Evolutionary conservation across 495 filamentous ascomycete genomes (phyloP), one percentile per base, ranked within the genome.

Genomic region (Hypomontagnella monticulosa): DNA sequence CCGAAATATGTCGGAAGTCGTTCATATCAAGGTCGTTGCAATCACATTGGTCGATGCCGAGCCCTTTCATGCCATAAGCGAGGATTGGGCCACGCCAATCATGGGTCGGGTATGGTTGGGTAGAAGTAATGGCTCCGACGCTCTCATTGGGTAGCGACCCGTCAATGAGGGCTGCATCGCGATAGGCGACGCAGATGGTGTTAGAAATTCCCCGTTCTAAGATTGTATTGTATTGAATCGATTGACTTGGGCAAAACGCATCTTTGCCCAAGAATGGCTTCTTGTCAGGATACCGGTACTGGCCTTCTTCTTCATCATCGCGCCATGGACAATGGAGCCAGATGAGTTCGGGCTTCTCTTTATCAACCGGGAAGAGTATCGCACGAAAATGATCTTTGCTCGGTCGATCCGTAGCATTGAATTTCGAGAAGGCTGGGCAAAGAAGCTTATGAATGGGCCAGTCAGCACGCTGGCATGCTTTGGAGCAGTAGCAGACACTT

Each of bases 391-490:
- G 52, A 12, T 50, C 18, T 33, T 50, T 15, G 55, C 50, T 11
- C 51, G 47, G 47, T 48, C 61, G 3, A 62, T 66, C 52, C 58
- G 64, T 32, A 42, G 20, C 16, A 16, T 58, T 40, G 60, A 62
- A 63, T 27, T 64, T 51, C 30, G 53, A 12, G 47, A 72, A 71
- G 2, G 63, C 16, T 11, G 49, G 8, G 20, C 75, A 77, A 40
- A 77, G 73, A 3, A 76, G 49, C 23, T 71, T 73, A 53, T 77
- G 75, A 1, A 60, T 47, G 33, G 61, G 53, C 73, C 70, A 74
- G 57, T 78, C 75, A 18, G 27, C 43, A 9, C 57, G 48, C 34
- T 74, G 73, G 34, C 71, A 77, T 46, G 34, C 36, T 33, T 49
- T 61, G 0, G 75, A 77, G 69, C 76, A 78, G 52, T 76, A 79